Evolutionary conservation across 768 basidiomycete genomes (phyloP).

Genomic region (Xerocomus spinulosus): DNA sequence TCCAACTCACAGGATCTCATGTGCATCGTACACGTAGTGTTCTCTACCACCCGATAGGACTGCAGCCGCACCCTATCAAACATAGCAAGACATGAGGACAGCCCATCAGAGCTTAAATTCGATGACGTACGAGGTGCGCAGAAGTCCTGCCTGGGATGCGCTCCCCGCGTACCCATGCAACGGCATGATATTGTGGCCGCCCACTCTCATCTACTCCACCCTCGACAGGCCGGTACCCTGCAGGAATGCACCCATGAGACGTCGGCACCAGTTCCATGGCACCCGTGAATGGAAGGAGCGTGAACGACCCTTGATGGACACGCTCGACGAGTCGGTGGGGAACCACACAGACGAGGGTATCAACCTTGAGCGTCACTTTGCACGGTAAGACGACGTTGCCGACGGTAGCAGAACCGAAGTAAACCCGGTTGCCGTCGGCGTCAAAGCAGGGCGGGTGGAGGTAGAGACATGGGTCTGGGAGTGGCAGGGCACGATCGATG

Average conservation of each 20-base stretch:
- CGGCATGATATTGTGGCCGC: background rate
- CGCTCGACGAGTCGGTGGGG: background rate
- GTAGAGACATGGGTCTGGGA: conserved; percentile 1
- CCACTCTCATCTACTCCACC: conserved; percentile 2
- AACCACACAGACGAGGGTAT: background rate
- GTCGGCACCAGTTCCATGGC: conserved; percentile 3
- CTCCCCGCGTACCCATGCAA: background rate
- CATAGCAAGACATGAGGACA: background rate
- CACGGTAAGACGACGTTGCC: conserved; percentile 1
- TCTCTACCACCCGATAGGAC: background rate
- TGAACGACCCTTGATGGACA: conserved; percentile 1
- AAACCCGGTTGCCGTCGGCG: background rate
- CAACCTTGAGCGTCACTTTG: conserved; percentile 4
- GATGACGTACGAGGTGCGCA: conserved; percentile 4
- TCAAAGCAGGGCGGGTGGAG: conserved; percentile 8
- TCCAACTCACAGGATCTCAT: conserved; percentile 4
- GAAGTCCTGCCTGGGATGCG: conserved; percentile 1
- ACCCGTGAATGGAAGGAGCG: conserved; percentile 5
- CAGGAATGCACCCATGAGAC: conserved; percentile 2
- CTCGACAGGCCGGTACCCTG: background rate
- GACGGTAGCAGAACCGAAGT: background rate
- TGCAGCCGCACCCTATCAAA: background rate
- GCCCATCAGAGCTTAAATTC: background rate
- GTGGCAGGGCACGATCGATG: conserved; percentile 1
- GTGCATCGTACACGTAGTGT: conserved; percentile 1